Base-by-base conservation (phyloP, 805 yeast species). In the Geotrichum ghanense region DNA sequence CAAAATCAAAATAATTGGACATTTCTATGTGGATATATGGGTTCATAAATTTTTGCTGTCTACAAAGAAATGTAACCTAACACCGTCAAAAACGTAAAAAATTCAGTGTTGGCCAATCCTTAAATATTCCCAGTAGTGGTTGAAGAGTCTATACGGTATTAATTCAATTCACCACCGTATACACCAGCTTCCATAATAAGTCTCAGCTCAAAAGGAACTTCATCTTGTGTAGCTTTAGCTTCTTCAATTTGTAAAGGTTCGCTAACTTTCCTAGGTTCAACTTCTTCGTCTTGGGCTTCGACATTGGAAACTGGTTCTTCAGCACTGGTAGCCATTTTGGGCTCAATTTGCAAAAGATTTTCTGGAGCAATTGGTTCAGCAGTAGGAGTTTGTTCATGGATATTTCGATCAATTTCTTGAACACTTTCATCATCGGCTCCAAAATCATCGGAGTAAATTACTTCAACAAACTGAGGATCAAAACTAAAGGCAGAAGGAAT, bases 251-350 rank as follows among this genome's bases (percentile, higher is more conserved):
- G 17, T 19, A 22, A 22, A 37, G 3, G 41, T 46, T 27, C 27
- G 47, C 41, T 20, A 43, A 44, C n/a, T 23, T 49, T 49, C 41
- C 47, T 48, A 34, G 44, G 35, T 12, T 35, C 22, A 20, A 17
- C 22, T 10, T 40, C 42, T 9, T 40, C 42, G 2, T 40, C 42
- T 22, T 40, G 14, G n/a, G 3, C 42, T 9, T 40, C 10, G 9
- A 3, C 42, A 17, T 17, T n/a, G 19, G 22, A 16, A 22, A 19
- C 5, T 16, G 42, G n/a, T 39, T 24, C 20, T 14, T 19, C 5
- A 17, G 31, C 27, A 22, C 43, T 21, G 24, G 24, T 19, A 14
- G 43, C 24, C 10, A 12, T 39, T 14, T 12, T n/a, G 43, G 43
- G 41, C 41, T 17, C n/a, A n/a, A n/a, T n/a, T n/a, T n/a, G n/a